Percentiles rank a stretch among this genome's conserved stretches.
phyloP scores from a whole-genome alignment of 2,329 filamentous ascomycete species.

The Coniella vitis region DNA sequence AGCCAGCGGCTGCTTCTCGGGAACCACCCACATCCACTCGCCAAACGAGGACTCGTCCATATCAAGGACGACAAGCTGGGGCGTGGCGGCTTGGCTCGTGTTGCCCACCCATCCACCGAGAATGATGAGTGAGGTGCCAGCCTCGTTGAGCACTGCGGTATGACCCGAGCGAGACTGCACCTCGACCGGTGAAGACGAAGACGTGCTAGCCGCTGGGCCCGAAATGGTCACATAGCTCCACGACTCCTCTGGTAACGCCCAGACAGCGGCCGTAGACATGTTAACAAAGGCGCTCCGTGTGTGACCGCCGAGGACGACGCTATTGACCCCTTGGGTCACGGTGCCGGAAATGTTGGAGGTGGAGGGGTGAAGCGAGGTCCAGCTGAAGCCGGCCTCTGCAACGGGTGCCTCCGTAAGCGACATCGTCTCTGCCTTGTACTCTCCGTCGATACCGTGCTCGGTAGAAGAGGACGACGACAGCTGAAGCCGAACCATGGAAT shows the following conservation, averaged over 20 bases:
- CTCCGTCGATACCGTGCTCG: not conserved
- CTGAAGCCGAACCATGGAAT: constrained; percentile 64
- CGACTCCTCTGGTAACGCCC: constrained; percentile 75
- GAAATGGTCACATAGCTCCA: constrained; percentile 77
- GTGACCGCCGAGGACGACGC: constrained; percentile 79
- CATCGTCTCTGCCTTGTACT: constrained; percentile 32
- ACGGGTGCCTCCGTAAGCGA: constrained; percentile 56
- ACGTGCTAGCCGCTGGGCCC: constrained; percentile 25
- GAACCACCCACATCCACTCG: constrained; percentile 65
- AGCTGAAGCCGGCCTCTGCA: constrained; percentile 78
- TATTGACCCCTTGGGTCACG: constrained; percentile 67
- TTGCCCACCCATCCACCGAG: constrained; percentile 92
- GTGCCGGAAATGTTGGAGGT: constrained; percentile 60
- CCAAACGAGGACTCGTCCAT: constrained; percentile 65
- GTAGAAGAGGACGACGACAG: constrained; percentile 41
- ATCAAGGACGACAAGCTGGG: constrained; percentile 72
- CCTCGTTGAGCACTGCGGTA: constrained; percentile 71
- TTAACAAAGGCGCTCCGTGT: constrained; percentile 81
- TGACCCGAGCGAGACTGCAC: constrained; percentile 86
- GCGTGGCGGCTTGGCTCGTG: constrained; percentile 64
- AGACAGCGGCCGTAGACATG: constrained; percentile 85
- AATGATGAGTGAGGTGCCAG: constrained; percentile 71
- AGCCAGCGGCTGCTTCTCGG: constrained; percentile 39
- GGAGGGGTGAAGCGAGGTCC: constrained; percentile 66
- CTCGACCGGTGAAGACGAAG: constrained; percentile 18